A percentile compares a stretch with the other conserved stretches of the same genome.
Evolutionary conservation across 768 basidiomycete genomes (phyloP).

Genomic region (Tephrocybe sp.): DNA sequence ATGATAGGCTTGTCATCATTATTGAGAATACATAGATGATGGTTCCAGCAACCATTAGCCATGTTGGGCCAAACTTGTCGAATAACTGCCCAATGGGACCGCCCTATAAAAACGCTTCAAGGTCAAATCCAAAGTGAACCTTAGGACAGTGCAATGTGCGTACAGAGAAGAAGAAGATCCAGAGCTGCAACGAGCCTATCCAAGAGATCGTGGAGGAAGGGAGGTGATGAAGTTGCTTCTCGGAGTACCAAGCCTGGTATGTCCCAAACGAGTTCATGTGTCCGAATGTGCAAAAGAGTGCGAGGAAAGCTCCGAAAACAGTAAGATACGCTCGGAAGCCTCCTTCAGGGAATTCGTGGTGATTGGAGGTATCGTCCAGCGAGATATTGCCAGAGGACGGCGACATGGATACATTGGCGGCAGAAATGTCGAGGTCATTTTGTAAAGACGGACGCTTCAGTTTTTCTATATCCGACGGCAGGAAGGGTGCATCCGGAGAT

Average conservation of each 20-base stretch:
- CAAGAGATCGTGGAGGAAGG: slow-evolving; percentile 63
- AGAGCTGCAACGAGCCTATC: slow-evolving; percentile 71
- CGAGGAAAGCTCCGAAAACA: slow-evolving; percentile 64
- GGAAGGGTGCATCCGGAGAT: slow-evolving; percentile 4
- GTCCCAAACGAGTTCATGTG: slow-evolving; percentile 74
- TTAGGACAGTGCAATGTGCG: slow-evolving; percentile 18
- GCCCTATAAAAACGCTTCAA: slow-evolving; percentile 39
- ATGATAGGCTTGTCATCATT: slow-evolving; percentile 61
- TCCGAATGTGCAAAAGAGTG: slow-evolving; percentile 70
- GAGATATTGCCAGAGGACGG: slow-evolving; percentile 7
- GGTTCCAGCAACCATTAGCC: slow-evolving; percentile 53
- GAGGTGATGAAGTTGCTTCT: slow-evolving; percentile 52
- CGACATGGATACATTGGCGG: slow-evolving; percentile 4
- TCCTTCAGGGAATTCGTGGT: slow-evolving; percentile 25
- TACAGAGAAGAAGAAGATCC: slow-evolving; percentile 70
- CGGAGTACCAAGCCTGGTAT: slow-evolving; percentile 67
- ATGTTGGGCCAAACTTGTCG: slow-evolving; percentile 58
- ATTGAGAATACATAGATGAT: slow-evolving; percentile 48
- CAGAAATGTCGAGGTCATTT: background rate
- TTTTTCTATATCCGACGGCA: background rate
- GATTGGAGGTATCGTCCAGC: slow-evolving; percentile 2
- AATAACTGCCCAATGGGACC: slow-evolving; percentile 60
- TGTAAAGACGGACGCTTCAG: slow-evolving; percentile 5
- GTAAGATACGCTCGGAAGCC: slow-evolving; percentile 42
- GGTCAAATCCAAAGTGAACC: background rate